A percentile compares a stretch with the other conserved stretches of the same genome.
Conservation (phyloP, 2,329 filamentous ascomycete species). For the Cladosporium sp. region DNA sequence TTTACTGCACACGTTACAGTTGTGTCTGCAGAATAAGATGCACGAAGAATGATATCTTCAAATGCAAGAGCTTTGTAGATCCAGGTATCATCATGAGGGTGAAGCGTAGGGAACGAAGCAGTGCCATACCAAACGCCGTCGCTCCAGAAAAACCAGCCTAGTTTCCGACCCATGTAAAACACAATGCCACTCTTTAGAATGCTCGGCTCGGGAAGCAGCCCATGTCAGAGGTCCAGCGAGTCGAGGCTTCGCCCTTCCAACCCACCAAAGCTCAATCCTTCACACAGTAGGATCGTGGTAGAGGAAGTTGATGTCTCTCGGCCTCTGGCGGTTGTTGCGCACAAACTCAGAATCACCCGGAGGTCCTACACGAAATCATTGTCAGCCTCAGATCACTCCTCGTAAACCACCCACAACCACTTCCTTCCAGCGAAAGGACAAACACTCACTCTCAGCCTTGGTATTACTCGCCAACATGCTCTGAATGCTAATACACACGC, state of each 20-base stretch:
- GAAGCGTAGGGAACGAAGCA: neutral
- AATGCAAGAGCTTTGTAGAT: neutral
- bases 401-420: neutral
- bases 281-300: conserved; percentile 77
- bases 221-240: neutral
- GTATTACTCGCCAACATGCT: conserved; percentile 97
- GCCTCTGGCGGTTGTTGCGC: conserved; percentile 68
- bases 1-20: no score
- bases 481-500: conserved; percentile 93
- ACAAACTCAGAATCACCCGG: conserved; percentile 90
- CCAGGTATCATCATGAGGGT: neutral
- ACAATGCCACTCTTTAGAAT: neutral
- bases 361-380: conserved; percentile 42
- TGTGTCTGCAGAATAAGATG: no score
- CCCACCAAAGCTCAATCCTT: neutral
- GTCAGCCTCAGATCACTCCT: neutral
- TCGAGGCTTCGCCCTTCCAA: neutral
- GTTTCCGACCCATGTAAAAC: neutral
- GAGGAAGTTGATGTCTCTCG: conserved; percentile 85
- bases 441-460: conserved; percentile 68
- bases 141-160: neutral
- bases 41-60: no score
- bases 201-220: neutral
- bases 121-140: conserved; percentile 1
- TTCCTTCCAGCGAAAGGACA: neutral